A percentile compares a stretch with the other conserved stretches of the same genome.
Conservation (phyloP, 768 basidiomycete species). For the Suillus paluster region DNA sequence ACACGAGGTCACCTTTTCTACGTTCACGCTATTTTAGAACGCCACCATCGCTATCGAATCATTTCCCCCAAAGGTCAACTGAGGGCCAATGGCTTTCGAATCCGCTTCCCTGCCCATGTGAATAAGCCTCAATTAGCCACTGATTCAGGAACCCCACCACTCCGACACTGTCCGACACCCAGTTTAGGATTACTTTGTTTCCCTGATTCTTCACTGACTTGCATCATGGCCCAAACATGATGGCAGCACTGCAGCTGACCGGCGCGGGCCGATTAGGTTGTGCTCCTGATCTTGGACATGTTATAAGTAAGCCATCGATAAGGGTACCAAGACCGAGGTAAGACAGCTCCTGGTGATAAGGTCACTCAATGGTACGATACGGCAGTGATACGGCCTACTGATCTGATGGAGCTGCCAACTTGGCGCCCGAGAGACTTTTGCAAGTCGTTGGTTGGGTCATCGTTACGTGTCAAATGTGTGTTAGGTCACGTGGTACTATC, state of each 20-base stretch:
- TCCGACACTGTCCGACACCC: not conserved
- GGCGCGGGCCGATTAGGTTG: not conserved
- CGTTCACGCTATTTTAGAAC: not conserved
- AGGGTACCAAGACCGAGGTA: not conserved
- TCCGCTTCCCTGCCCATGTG: not conserved
- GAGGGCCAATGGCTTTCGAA: not conserved
- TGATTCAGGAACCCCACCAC: not conserved
- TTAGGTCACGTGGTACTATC: not conserved
- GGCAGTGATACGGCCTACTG: not conserved
- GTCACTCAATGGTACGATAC: too few relatives aligned
- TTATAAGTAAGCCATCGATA: slow-evolving; percentile 1
- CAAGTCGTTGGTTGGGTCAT: too few relatives aligned
- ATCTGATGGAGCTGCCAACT: not conserved
- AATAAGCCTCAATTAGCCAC: not conserved
- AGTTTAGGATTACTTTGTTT: not conserved
- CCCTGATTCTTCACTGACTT: not conserved
- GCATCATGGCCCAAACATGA: not conserved
- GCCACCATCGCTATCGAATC: not conserved
- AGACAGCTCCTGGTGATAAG: not conserved
- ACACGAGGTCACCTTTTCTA: slow-evolving; percentile 2
- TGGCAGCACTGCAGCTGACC: not conserved
- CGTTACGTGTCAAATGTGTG: too few relatives aligned
- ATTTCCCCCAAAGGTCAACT: not conserved
- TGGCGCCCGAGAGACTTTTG: too few relatives aligned
- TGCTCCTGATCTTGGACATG: not conserved